phyloP scores from a whole-genome alignment of 176 grass and related monocot species.

The Triticum dicoccoides region DNA sequence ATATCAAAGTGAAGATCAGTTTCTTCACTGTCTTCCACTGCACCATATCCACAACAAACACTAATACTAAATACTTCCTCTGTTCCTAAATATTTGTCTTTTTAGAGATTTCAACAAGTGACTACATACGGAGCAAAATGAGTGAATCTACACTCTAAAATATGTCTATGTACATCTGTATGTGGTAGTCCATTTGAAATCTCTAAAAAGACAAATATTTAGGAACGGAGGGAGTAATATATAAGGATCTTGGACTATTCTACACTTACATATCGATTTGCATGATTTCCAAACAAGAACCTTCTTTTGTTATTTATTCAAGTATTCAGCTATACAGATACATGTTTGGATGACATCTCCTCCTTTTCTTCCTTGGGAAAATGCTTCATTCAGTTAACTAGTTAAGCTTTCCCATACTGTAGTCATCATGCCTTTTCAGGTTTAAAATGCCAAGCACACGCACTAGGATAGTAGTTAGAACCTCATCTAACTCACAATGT shows the following conservation, averaged over 20 bases:
- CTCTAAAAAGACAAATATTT: too few species aligned
- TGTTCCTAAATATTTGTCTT: too few species aligned
- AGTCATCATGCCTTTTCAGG: slow-evolving; percentile 9
- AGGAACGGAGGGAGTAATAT: neutral
- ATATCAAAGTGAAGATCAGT: slow-evolving; percentile 71
- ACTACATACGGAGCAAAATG: too few species aligned
- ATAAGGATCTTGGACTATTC: slow-evolving; percentile 6
- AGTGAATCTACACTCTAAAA: too few species aligned
- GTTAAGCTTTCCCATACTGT: neutral
- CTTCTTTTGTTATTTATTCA: neutral
- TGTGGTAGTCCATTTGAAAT: too few species aligned
- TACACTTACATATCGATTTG: neutral
- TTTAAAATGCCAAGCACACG: neutral
- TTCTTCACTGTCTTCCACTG: slow-evolving; percentile 89
- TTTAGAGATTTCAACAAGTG: too few species aligned
- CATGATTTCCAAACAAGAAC: neutral
- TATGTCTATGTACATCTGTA: too few species aligned
- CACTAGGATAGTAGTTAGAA: neutral
- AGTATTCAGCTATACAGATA: neutral
- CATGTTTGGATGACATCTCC: neutral
- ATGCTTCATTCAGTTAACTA: slow-evolving; percentile 1
- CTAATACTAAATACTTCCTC: neutral
- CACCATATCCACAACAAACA: slow-evolving; percentile 78
- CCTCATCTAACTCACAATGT: neutral
- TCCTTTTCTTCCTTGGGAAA: slow-evolving; percentile 5